Evolutionary conservation across 2,329 filamentous ascomycete species (phyloP).

Genomic region (Fusarium bulbicola): DNA sequence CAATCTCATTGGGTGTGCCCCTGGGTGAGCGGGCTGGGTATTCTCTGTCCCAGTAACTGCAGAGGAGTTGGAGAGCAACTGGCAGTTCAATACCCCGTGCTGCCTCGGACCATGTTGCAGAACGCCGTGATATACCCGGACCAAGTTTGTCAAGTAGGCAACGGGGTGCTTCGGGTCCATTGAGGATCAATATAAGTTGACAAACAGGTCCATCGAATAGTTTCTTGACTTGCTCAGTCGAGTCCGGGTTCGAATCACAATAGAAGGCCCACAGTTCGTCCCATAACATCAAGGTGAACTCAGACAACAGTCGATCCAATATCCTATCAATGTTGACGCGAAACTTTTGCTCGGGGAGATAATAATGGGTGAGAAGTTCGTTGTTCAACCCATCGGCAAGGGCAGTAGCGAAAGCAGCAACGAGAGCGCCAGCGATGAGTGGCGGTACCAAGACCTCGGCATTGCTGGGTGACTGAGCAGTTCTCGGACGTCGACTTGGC

Average conservation of each 20-base stretch:
- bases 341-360: conserved; percentile 46
- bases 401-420: conserved; percentile 48
- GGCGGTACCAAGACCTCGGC: conserved; percentile 48
- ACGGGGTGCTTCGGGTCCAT: conserved; percentile 48
- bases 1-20: conserved; percentile 48
- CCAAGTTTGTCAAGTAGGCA: conserved; percentile 49
- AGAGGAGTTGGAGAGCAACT: conserved; percentile 49
- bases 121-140: conserved; percentile 47
- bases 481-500: conserved; percentile 43
- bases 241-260: conserved; percentile 41
- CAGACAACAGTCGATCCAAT: conserved; percentile 47
- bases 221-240: conserved; percentile 44
- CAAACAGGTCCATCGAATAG: conserved; percentile 51
- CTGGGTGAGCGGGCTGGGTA: conserved; percentile 47
- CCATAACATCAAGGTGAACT: conserved; percentile 48
- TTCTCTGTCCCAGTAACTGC: conserved; percentile 49
- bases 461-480: conserved; percentile 43
- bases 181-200: conserved; percentile 50
- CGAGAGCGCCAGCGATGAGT: conserved; percentile 48
- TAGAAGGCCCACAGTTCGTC: conserved; percentile 50
- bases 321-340: conserved; percentile 49
- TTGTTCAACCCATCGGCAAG: conserved; percentile 48
- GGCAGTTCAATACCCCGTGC: conserved; percentile 47
- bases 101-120: conserved; percentile 45
- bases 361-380: conserved; percentile 51